Evolutionary conservation across 495 filamentous ascomycete species (phyloP).

Genomic region (Chaetomidium leptoderma): DNA sequence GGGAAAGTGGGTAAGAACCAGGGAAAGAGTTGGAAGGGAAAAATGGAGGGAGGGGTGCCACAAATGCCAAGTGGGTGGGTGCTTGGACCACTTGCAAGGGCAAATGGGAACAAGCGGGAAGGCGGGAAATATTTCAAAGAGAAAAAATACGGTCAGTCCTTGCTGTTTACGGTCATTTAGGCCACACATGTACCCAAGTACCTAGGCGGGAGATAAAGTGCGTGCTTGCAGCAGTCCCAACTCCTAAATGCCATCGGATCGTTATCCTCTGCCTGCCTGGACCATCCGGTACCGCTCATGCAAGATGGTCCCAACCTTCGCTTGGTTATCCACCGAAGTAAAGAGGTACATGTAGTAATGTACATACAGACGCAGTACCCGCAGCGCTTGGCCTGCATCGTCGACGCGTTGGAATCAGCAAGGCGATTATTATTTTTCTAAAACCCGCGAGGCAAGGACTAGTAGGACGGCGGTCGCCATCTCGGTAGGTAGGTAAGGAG

Average conservation of each 20-base stretch:
- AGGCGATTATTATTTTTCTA: constrained; percentile 1
- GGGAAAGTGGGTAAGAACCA: constrained; percentile 28
- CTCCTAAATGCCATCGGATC: background rate
- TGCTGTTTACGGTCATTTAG: constrained; percentile 5
- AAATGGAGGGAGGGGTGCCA: constrained; percentile 18
- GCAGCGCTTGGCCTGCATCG: background rate
- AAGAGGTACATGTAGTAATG: too few relatives aligned
- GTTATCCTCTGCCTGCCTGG: background rate
- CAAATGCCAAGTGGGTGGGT: constrained; percentile 23
- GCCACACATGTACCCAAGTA: background rate
- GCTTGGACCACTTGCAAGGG: constrained; percentile 11
- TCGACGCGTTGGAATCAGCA: background rate
- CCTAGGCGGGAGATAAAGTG: constrained; percentile 12
- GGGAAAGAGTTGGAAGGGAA: constrained; percentile 17
- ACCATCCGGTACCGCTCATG: constrained; percentile 14
- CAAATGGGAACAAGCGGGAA: background rate
- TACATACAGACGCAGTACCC: too few relatives aligned
- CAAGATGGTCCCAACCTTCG: background rate
- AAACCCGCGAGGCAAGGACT: too few relatives aligned
- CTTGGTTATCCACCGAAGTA: too few relatives aligned
- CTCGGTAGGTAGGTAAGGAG: background rate
- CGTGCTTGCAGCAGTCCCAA: background rate
- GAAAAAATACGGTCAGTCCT: constrained; percentile 11
- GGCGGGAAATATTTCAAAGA: constrained; percentile 6
- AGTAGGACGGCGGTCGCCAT: background rate